Evolutionary conservation across 352 stramenopile genomes (phyloP).

Genomic region (Halophytophthora batemanensis): DNA sequence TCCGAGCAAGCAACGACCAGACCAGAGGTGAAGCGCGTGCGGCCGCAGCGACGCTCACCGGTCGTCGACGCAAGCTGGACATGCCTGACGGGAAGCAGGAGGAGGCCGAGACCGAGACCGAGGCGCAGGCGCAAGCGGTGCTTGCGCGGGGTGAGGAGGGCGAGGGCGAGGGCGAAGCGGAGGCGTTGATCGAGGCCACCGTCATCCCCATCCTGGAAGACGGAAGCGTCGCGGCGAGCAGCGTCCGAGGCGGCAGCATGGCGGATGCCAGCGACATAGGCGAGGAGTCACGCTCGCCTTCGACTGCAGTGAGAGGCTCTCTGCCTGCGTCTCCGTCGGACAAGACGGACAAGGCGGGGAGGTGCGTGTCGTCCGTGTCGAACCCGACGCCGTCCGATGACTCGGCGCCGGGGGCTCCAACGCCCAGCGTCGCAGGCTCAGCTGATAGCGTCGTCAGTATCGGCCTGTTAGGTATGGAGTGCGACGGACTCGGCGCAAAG

Average conservation of each 20-base stretch:
- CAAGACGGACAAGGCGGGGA: not conserved
- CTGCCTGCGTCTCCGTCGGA: not conserved
- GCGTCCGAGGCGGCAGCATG: constrained; percentile 2
- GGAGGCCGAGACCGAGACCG: too few relatives aligned
- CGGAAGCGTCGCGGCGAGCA: not conserved
- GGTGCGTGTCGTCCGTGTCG: not conserved
- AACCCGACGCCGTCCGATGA: not conserved
- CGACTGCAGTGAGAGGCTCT: not conserved
- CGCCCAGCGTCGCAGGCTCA: constrained; percentile 2
- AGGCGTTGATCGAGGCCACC: constrained; percentile 1
- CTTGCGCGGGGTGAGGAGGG: not conserved
- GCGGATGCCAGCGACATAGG: too few relatives aligned
- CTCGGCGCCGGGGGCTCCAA: not conserved
- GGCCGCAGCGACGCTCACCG: too few relatives aligned
- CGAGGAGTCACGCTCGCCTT: too few relatives aligned
- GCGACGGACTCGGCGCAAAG: constrained; percentile 69
- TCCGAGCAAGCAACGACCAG: too few relatives aligned
- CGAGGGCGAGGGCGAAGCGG: too few relatives aligned
- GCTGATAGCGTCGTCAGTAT: not conserved
- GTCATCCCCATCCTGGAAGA: constrained; percentile 6
- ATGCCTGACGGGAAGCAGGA: too few relatives aligned
- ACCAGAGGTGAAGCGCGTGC: too few relatives aligned
- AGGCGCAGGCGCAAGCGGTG: not conserved
- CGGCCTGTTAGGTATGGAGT: constrained; percentile 37
- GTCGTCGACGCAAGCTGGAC: too few relatives aligned